Evolutionary conservation across 1,139 yeast species (phyloP).

Genomic region (Debaryomyces sp.): DNA sequence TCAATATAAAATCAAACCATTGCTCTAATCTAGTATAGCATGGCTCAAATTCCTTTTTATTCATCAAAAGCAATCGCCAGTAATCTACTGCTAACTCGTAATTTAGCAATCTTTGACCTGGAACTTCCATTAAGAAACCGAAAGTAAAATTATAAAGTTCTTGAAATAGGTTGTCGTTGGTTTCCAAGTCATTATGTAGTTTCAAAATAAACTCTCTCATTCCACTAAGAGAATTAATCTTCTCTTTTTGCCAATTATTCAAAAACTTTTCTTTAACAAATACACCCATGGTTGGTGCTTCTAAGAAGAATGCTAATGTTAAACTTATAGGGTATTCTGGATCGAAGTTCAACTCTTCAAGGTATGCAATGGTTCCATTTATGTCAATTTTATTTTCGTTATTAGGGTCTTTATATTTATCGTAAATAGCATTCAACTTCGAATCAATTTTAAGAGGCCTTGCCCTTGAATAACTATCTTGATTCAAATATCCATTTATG

Average conservation of each 20-base stretch:
- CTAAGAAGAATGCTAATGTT: conserved; percentile 68
- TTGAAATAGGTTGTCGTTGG: conserved; percentile 45
- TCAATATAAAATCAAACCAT: conserved; percentile 55
- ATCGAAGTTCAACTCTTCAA: conserved; percentile 65
- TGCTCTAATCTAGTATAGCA: conserved; percentile 33
- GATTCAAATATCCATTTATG: conserved; percentile 26
- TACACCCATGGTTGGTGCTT: conserved; percentile 66
- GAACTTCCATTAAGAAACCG: conserved; percentile 62
- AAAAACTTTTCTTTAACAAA: conserved; percentile 55
- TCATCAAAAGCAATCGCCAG: conserved; percentile 68
- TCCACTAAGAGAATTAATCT: conserved; percentile 38
- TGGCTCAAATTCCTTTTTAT: conserved; percentile 18
- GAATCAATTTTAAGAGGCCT: conserved; percentile 15
- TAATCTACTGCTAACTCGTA: conserved; percentile 71
- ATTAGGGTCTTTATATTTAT: conserved; percentile 32
- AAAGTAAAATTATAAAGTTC: conserved; percentile 72
- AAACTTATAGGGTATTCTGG: conserved; percentile 76
- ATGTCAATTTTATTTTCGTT: conserved; percentile 49
- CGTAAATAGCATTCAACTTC: conserved; percentile 26
- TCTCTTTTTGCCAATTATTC: conserved; percentile 53
- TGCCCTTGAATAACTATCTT: conserved; percentile 3
- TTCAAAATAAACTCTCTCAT: conserved; percentile 52
- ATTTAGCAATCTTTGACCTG: conserved; percentile 57
- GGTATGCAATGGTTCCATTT: conserved; percentile 74
- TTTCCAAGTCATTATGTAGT: conserved; percentile 33